Conservation (phyloP, 345 rosid species). For the Syzygium aqueum region DNA sequence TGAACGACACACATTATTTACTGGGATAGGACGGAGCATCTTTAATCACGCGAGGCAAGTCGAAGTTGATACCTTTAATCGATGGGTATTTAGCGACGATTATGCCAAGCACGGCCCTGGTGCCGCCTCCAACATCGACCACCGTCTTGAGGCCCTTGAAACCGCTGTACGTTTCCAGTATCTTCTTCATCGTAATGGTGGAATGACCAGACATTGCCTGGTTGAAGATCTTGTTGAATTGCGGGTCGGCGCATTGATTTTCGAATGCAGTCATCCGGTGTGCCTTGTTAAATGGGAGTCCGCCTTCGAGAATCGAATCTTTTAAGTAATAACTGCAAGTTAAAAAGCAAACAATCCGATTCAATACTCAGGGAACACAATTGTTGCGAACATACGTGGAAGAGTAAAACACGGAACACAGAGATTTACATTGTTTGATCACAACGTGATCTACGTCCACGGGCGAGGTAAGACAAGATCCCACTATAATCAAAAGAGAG, state of each 20-base stretch:
- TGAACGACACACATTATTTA: neutral
- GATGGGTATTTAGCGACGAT: conserved; percentile 62
- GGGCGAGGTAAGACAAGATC: too few species aligned
- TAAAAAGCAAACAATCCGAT: neutral
- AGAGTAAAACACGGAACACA: too few species aligned
- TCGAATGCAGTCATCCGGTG: conserved; percentile 74
- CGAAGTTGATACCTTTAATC: conserved; percentile 78
- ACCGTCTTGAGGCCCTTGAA: conserved; percentile 52
- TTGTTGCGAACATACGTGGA: too few species aligned
- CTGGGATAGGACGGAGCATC: conserved; percentile 64
- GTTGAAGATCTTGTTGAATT: conserved; percentile 74
- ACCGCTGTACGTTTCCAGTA: conserved; percentile 64
- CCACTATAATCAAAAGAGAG: too few species aligned
- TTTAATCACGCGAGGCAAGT: conserved; percentile 70
- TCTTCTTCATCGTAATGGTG: conserved; percentile 59
- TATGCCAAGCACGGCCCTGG: conserved; percentile 57
- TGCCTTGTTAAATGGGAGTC: conserved; percentile 75
- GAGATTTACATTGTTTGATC: too few species aligned
- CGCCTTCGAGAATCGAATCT: conserved; percentile 72
- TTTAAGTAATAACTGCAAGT: conserved; percentile 58
- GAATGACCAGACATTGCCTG: conserved; percentile 71
- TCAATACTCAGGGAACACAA: neutral
- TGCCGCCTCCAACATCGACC: conserved; percentile 92
- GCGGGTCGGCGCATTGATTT: conserved; percentile 61
- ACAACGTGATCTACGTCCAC: too few species aligned